These are phyloP conservation scores for Clonostachys byssicola DNA, from an alignment of 2,329 filamentous ascomycete species.

Conservation along the genomic window DNA sequence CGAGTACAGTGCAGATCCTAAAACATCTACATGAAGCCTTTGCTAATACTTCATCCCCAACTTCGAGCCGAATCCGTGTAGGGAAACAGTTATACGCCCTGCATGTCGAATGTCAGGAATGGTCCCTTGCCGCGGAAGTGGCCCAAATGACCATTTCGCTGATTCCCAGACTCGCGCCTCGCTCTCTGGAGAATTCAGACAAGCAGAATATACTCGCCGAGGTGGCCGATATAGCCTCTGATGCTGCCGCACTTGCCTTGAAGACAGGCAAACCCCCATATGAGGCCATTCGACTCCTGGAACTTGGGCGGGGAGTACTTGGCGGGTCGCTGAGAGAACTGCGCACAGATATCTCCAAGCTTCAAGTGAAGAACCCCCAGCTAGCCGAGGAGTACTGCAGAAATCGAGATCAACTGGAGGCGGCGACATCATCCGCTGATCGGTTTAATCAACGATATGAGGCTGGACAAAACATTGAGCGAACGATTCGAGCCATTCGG, in stretches of 20 bases:
- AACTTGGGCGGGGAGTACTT: background rate
- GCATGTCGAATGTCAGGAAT: background rate
- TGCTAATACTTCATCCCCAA: too few relatives aligned
- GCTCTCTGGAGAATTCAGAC: background rate
- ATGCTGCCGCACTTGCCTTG: background rate
- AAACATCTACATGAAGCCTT: too few relatives aligned
- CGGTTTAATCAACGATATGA: too few relatives aligned
- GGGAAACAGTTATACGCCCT: too few relatives aligned
- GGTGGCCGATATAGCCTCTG: background rate
- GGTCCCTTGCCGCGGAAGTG: background rate
- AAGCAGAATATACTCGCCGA: background rate
- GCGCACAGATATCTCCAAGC: background rate
- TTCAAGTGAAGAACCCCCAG: background rate
- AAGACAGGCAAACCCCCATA: background rate
- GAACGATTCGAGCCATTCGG: too few relatives aligned
- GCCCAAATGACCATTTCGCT: background rate
- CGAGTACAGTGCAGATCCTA: too few relatives aligned
- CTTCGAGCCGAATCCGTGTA: too few relatives aligned
- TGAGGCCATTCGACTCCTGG: background rate
- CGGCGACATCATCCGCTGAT: too few relatives aligned
- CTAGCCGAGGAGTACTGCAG: background rate
- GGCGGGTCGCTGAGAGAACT: background rate
- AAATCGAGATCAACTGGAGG: background rate
- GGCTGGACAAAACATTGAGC: too few relatives aligned
- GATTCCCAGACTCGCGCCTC: background rate